Evolutionary conservation across 2,329 filamentous ascomycete genomes (phyloP), one percentile per base, ranked within the genome.

Genomic region (Nigrograna mackinnonii): DNA sequence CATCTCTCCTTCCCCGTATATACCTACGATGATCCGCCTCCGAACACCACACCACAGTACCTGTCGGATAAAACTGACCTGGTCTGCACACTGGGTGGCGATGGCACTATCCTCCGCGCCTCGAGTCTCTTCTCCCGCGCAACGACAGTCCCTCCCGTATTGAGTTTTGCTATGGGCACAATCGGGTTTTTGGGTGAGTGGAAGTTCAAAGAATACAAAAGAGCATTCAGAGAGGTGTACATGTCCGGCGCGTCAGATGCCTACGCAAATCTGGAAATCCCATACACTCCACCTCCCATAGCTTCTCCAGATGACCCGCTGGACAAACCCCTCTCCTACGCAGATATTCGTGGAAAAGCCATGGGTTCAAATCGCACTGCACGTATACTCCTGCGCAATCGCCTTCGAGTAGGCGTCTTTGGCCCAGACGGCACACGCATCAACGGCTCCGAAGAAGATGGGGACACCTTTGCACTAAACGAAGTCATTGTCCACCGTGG

Each of bases 91-190:
- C 83, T 99, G 37, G 94, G 94, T 39, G 94, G 94, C 31, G 94
- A 99, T 67, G 91, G 91, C 47, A 96, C 91, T 2, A 92, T 96
- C 40, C 71, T 96, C 35, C 87, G 89, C 46, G 91, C 91, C 0
- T 87, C 89, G 2, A 91, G 87, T 40, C 79, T 96, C 4, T 97
- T 95, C 71, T 90, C 90, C 45, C 86, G 89, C 26, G 84, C 88
- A 33, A 77, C 80, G 2, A 83, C 84, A 32, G 92, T 99, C 0
- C 94, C 94, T 0, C 94, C 94, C 0, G 87, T 99, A 22, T 76
- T 99, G 6, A 91, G 89, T 2, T 99, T 99, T 64, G 95, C 91
- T 64, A 96, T 99, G 89, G 94, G 94, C 5, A 95, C 92, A 0
- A 75, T 99, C 1, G 94, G 94, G 0, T 99, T 99, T 55, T 73